Percentiles rank a stretch among this genome's conserved stretches.
phyloP scores from a whole-genome alignment of 2,329 filamentous ascomycete genomes.

The Fusarium sp. region DNA sequence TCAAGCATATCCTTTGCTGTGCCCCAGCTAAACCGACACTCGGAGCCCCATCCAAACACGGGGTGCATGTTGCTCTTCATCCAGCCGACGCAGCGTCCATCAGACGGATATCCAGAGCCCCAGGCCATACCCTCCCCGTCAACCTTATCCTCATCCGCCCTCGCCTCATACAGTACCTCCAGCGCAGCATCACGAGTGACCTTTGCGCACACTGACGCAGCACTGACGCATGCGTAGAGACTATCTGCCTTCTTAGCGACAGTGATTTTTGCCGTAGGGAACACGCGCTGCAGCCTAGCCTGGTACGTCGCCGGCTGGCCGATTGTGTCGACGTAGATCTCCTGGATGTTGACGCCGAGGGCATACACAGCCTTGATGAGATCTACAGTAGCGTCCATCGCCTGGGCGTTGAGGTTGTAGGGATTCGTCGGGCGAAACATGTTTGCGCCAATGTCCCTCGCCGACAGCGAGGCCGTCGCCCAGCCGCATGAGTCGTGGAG shows the following conservation, averaged over 20 bases:
- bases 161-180: conserved; percentile 76
- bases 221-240: conserved; percentile 90
- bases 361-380: conserved; percentile 82
- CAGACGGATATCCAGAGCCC: conserved; percentile 95
- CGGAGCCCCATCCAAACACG: conserved; percentile 92
- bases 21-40: conserved; percentile 95
- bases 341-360: conserved; percentile 81
- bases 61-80: conserved; percentile 88
- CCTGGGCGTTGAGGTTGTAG: conserved; percentile 97
- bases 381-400: conserved; percentile 88
- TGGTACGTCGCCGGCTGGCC: conserved; percentile 87
- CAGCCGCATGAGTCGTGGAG: conserved; percentile 75
- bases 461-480: conserved; percentile 84
- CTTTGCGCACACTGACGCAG: conserved; percentile 94
- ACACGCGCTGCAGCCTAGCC: conserved; percentile 82
- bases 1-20: conserved; percentile 95
- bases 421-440: conserved; percentile 74
- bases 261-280: conserved; percentile 79
- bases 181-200: conserved; percentile 92
- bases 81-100: conserved; percentile 83
- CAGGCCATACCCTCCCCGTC: conserved; percentile 66
- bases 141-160: conserved; percentile 46
- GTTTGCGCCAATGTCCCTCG: conserved; percentile 80
- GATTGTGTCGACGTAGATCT: conserved; percentile 96
- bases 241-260: conserved; percentile 94